These are phyloP conservation scores for Sanghuangporus baumii DNA, from an alignment of 1,284 basidiomycete species.

Conservation along the genomic window DNA sequence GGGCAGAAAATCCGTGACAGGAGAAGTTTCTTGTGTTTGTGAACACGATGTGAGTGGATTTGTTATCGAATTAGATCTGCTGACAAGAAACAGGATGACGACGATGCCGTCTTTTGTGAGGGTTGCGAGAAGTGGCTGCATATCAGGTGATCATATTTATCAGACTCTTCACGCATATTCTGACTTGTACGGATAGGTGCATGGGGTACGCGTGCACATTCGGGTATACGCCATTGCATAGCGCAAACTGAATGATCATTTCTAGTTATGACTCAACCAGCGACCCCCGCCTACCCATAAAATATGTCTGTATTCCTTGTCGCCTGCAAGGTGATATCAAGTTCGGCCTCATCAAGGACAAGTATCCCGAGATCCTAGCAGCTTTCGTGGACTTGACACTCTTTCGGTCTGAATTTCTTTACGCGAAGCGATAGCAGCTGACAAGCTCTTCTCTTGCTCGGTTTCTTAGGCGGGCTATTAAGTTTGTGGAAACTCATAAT, in stretches of 20 bases:
- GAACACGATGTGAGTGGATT: slow-evolving; percentile 43
- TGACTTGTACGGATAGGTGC: slow-evolving; percentile 46
- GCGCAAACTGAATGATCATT: not conserved
- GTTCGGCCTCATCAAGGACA: slow-evolving; percentile 61
- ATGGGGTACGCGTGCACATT: slow-evolving; percentile 49
- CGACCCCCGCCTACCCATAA: slow-evolving; percentile 49
- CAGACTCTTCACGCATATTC: slow-evolving; percentile 20
- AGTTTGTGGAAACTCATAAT: slow-evolving; percentile 51
- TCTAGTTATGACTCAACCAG: slow-evolving; percentile 54
- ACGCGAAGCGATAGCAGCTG: not conserved
- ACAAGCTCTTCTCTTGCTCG: slow-evolving; percentile 1
- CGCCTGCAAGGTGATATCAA: slow-evolving; percentile 55
- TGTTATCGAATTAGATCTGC: not conserved
- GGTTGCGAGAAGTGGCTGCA: slow-evolving; percentile 71
- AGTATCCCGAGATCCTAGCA: slow-evolving; percentile 53
- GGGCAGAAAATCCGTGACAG: slow-evolving; percentile 13
- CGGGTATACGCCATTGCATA: not conserved
- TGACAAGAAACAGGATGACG: slow-evolving; percentile 37
- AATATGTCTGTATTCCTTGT: slow-evolving; percentile 68
- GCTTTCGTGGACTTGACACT: slow-evolving; percentile 62
- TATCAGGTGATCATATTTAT: slow-evolving; percentile 44
- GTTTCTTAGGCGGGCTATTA: slow-evolving; percentile 60
- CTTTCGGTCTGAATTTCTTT: slow-evolving; percentile 48
- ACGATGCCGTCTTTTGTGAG: slow-evolving; percentile 54
- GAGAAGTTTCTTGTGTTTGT: slow-evolving; percentile 48